Evolutionary conservation across 495 filamentous ascomycete genomes (phyloP).

Genomic region (Lasiosphaeris hirsuta): DNA sequence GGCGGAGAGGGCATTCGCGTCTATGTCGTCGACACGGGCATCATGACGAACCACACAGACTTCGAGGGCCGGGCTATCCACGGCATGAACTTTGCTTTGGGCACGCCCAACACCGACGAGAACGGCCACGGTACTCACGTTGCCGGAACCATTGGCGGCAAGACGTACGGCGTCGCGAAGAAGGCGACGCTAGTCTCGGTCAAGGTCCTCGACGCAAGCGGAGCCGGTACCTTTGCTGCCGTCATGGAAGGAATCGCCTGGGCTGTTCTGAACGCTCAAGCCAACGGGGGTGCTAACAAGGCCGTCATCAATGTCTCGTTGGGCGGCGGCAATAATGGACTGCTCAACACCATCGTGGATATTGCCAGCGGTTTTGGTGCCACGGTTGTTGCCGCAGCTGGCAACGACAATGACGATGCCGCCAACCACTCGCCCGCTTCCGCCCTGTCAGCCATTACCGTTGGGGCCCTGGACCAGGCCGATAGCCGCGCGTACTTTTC

Average conservation of each 20-base stretch:
- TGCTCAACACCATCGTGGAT: slow-evolving; percentile 51
- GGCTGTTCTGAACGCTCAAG: slow-evolving; percentile 46
- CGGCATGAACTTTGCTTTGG: slow-evolving; percentile 53
- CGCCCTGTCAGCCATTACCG: slow-evolving; percentile 51
- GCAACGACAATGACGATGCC: slow-evolving; percentile 44
- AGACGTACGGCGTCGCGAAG: slow-evolving; percentile 63
- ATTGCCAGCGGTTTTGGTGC: slow-evolving; percentile 46
- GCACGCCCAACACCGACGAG: slow-evolving; percentile 41
- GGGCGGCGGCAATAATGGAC: slow-evolving; percentile 49
- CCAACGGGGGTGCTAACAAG: slow-evolving; percentile 30
- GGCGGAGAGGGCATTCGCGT: slow-evolving; percentile 16
- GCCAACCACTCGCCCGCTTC: slow-evolving; percentile 51
- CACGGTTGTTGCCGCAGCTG: slow-evolving; percentile 51
- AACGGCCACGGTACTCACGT: slow-evolving; percentile 67
- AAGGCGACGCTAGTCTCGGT: slow-evolving; percentile 59
- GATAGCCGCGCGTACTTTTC: slow-evolving; percentile 51
- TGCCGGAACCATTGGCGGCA: slow-evolving; percentile 57
- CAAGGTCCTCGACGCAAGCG: slow-evolving; percentile 54
- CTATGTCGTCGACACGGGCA: slow-evolving; percentile 60
- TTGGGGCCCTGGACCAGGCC: slow-evolving; percentile 49
- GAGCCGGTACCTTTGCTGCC: slow-evolving; percentile 39
- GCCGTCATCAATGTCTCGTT: slow-evolving; percentile 54
- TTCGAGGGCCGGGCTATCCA: slow-evolving; percentile 54
- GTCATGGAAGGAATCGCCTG: slow-evolving; percentile 56
- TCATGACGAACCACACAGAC: slow-evolving; percentile 50